Conservation (phyloP, 2,329 filamentous ascomycete genomes). For the Aquanectria penicillioides region DNA sequence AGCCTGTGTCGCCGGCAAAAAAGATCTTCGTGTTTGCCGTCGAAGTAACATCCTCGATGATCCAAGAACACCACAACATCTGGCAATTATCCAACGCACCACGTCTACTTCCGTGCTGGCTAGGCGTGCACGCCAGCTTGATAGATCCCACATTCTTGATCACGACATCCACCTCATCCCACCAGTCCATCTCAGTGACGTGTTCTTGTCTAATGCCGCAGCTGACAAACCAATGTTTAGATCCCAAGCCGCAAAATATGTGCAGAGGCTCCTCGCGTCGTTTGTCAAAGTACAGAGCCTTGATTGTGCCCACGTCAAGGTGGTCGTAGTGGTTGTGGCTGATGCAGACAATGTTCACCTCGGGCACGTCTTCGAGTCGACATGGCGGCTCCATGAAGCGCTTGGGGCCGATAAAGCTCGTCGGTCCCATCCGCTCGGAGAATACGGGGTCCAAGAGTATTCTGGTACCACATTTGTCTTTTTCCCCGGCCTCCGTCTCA, state of each 20-base stretch:
- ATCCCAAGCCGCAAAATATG: conserved; percentile 3
- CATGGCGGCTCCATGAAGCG: conserved; percentile 80
- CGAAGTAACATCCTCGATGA: conserved; percentile 56
- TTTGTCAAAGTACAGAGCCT: conserved; percentile 9
- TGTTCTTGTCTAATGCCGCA: conserved; percentile 76
- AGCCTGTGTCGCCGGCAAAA: conserved; percentile 87
- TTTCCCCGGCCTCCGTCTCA: conserved; percentile 72
- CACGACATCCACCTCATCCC: conserved; percentile 77
- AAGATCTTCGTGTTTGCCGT: conserved; percentile 77
- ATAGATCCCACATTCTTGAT: conserved; percentile 47
- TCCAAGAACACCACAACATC: conserved; percentile 89
- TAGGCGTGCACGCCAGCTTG: conserved; percentile 55
- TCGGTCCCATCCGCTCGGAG: conserved; percentile 80
- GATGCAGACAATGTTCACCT: conserved; percentile 77
- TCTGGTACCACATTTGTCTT: conserved; percentile 67
- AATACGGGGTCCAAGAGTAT: conserved; percentile 91
- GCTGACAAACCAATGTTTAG: conserved; percentile 36
- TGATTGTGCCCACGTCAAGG: conserved; percentile 18
- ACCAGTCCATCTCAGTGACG: conserved; percentile 89
- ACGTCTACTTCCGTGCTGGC: conserved; percentile 79
- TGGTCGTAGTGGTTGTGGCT: conserved; percentile 91
- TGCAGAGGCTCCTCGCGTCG: background rate
- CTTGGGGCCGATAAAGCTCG: conserved; percentile 73
- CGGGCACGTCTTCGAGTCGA: conserved; percentile 76
- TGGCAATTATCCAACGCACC: conserved; percentile 70